These are phyloP conservation scores for Piloderma croceum DNA, from an alignment of 768 basidiomycete genomes.

Conservation along the genomic window DNA sequence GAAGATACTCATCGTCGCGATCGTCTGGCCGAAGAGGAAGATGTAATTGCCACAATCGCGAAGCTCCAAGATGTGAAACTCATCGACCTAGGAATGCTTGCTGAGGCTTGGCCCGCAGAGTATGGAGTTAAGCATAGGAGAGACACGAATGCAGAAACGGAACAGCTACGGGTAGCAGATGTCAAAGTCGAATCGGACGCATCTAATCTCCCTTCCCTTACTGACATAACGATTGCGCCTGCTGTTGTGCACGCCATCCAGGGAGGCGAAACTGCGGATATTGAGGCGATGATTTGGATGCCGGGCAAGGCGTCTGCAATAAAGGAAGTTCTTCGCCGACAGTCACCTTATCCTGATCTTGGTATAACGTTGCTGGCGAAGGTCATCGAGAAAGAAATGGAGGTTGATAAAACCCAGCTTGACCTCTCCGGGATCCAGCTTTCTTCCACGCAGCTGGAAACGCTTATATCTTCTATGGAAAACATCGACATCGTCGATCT, in stretches of 20 bases:
- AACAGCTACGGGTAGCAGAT: slow-evolving; percentile 1
- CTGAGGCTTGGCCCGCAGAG: not conserved
- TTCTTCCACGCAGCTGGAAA: slow-evolving; percentile 18
- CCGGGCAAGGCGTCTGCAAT: slow-evolving; percentile 24
- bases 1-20: not conserved
- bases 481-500: slow-evolving; percentile 13
- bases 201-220: slow-evolving; percentile 16
- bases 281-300: slow-evolving; percentile 26
- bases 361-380: slow-evolving; percentile 20
- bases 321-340: slow-evolving; percentile 12
- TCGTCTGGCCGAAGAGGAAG: slow-evolving; percentile 1
- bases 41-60: not conserved
- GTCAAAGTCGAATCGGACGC: slow-evolving; percentile 7
- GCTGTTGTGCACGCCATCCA: slow-evolving; percentile 22
- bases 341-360: slow-evolving; percentile 21
- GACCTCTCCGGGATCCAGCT: slow-evolving; percentile 24
- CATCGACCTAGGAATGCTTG: not conserved
- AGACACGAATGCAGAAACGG: no score
- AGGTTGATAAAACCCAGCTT: slow-evolving; percentile 8
- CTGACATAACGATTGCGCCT: slow-evolving; percentile 21
- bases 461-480: slow-evolving; percentile 9
- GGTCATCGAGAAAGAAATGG: slow-evolving; percentile 12
- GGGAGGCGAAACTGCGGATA: slow-evolving; percentile 15
- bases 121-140: no score
- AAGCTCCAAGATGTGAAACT: not conserved